Conservation (phyloP, 768 basidiomycete species). For the Boletus barrowsii region DNA sequence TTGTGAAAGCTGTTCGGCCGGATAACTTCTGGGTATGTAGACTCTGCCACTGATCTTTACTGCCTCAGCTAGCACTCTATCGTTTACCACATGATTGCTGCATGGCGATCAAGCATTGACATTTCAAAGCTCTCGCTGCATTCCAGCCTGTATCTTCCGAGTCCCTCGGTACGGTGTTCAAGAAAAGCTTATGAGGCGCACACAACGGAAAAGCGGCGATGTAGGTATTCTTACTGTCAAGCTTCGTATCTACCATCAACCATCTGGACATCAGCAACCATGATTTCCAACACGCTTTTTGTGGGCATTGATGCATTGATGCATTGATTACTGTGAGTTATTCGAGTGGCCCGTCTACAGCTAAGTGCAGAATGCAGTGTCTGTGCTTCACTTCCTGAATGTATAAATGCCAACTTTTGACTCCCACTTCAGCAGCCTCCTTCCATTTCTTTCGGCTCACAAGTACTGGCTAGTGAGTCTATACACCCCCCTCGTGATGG, state of each 20-base stretch:
- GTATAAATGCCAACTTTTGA: not conserved
- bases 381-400: not conserved
- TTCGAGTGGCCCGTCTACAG: not conserved
- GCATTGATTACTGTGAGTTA: not conserved
- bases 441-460: constrained; percentile 17
- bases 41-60: no score
- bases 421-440: constrained; percentile 3
- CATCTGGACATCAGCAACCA: not conserved
- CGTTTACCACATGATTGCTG: no score
- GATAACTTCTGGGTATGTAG: no score
- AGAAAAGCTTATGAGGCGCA: no score
- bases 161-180: no score
- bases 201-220: no score
- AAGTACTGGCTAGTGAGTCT: constrained; percentile 24
- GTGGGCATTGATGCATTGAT: not conserved
- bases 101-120: no score
- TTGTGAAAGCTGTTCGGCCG: no score
- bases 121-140: no score
- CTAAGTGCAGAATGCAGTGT: not conserved
- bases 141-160: no score
- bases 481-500: not conserved
- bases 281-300: not conserved
- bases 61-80: no score
- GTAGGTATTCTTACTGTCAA: no score
- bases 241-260: not conserved